These are phyloP conservation scores for Amanita phalloides DNA, from an alignment of 768 basidiomycete genomes.

Conservation along the genomic window DNA sequence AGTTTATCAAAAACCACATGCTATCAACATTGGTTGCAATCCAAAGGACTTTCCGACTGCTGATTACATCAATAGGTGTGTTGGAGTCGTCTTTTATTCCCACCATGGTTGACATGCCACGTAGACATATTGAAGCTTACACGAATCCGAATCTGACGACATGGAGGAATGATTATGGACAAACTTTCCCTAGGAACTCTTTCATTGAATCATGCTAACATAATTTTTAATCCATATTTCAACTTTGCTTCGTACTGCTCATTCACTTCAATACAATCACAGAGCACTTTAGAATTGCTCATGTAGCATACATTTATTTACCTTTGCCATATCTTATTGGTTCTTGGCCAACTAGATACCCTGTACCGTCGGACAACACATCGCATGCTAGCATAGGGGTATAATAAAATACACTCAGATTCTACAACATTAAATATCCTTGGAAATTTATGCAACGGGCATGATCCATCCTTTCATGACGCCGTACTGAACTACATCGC, in stretches of 20 bases:
- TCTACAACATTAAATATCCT: not conserved
- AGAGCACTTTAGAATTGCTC: not conserved
- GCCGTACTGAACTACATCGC: slow-evolving; percentile 53
- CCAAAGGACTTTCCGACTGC: slow-evolving; percentile 52
- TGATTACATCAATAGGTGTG: slow-evolving; percentile 51
- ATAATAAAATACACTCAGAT: not conserved
- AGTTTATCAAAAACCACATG: slow-evolving; percentile 52
- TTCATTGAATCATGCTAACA: slow-evolving; percentile 21
- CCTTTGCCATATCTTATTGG: not conserved
- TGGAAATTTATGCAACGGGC: slow-evolving; percentile 8
- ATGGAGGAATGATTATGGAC: slow-evolving; percentile 32
- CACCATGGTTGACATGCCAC: not conserved
- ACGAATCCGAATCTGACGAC: slow-evolving; percentile 48
- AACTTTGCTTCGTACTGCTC: not conserved
- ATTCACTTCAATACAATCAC: not conserved
- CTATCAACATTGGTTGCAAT: slow-evolving; percentile 58
- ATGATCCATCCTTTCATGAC: slow-evolving; percentile 53
- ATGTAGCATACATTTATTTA: not conserved
- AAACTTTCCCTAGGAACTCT: slow-evolving; percentile 46
- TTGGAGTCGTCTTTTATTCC: slow-evolving; percentile 6
- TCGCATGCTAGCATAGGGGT: not conserved
- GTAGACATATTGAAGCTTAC: slow-evolving; percentile 49
- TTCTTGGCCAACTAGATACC: not conserved
- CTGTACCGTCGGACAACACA: not conserved
- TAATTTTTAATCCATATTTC: not conserved